Evolutionary conservation across 1,284 basidiomycete genomes (phyloP).

Genomic region (Wallemia ichthyophaga): DNA sequence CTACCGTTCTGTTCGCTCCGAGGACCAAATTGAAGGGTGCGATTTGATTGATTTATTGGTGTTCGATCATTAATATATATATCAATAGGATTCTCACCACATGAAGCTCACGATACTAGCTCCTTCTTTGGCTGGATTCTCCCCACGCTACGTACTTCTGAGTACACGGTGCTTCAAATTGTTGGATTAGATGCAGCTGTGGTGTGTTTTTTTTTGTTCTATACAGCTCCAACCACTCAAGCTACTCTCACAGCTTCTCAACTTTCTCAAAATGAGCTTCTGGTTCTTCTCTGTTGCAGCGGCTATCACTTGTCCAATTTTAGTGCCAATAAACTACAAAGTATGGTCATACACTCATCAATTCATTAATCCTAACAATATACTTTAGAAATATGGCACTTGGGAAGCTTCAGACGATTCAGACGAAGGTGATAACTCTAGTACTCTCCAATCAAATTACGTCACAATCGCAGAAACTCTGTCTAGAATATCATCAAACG

Average conservation of each 20-base stretch:
- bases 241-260: constrained; percentile 36
- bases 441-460: no score
- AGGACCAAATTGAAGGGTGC: constrained; percentile 74
- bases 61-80: no score
- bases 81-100: constrained; percentile 67
- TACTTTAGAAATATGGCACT: constrained; percentile 34
- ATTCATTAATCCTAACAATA: constrained; percentile 10
- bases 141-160: constrained; percentile 64
- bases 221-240: neutral
- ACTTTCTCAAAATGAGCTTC: constrained; percentile 85
- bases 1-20: constrained; percentile 50
- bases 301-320: constrained; percentile 39
- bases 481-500: neutral
- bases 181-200: constrained; percentile 89
- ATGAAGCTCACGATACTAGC: constrained; percentile 50
- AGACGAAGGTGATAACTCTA: constrained; percentile 17
- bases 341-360: constrained; percentile 18
- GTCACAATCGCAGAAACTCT: no score
- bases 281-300: constrained; percentile 51
- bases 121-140: constrained; percentile 84
- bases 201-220: constrained; percentile 19
- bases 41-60: constrained; percentile 6
- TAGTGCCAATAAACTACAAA: constrained; percentile 72
- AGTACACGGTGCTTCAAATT: constrained; percentile 80
- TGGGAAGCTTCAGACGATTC: constrained; percentile 29